Percentiles rank a stretch among this genome's conserved stretches.
phyloP scores from a whole-genome alignment of 2,329 filamentous ascomycete species.

The Metarhizium sp. region DNA sequence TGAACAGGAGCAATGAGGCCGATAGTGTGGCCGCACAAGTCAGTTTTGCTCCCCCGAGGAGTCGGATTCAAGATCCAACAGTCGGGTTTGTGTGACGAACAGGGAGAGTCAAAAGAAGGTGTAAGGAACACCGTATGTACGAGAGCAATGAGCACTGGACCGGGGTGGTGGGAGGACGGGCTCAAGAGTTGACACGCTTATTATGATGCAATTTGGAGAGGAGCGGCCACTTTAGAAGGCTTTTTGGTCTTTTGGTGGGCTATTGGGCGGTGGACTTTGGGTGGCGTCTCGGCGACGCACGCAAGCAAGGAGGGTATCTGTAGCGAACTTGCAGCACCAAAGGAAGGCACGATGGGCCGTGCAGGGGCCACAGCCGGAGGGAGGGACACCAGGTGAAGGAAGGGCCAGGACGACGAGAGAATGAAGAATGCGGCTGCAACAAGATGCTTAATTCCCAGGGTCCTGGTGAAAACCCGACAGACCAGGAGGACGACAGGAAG shows the following conservation, averaged over 20 bases:
- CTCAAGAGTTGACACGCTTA: neutral
- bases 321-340: neutral
- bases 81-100: slow-evolving; percentile 2
- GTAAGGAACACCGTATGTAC: neutral
- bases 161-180: neutral
- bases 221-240: neutral
- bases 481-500: no score
- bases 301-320: neutral
- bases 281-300: neutral
- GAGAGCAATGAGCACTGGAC: neutral
- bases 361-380: neutral
- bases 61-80: neutral
- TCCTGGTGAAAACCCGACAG: neutral
- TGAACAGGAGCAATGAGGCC: neutral
- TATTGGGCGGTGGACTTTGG: neutral
- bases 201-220: slow-evolving; percentile 1
- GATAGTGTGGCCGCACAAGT: neutral
- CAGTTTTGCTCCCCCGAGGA: neutral
- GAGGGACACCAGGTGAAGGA: no score
- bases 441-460: neutral
- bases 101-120: neutral
- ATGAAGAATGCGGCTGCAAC: neutral
- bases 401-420: neutral
- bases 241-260: neutral
- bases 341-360: neutral